These are phyloP conservation scores for Mrakia blollopis DNA, from an alignment of 768 basidiomycete species.

Conservation along the genomic window DNA sequence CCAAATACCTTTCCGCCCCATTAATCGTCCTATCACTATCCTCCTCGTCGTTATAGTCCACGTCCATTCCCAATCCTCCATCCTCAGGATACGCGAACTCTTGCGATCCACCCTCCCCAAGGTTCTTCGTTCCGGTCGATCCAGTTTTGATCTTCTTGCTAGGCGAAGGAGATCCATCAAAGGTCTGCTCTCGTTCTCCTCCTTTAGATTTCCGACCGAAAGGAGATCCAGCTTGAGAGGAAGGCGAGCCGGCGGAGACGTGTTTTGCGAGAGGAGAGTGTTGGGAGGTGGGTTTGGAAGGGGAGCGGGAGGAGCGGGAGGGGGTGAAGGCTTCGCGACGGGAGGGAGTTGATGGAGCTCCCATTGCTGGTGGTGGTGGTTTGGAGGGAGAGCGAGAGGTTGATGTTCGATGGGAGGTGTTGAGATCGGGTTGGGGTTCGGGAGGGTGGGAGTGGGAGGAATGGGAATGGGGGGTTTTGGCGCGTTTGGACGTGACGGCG, in stretches of 20 bases:
- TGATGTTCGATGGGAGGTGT: neutral
- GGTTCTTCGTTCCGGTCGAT: neutral
- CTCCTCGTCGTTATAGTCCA: neutral
- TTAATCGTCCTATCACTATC: neutral
- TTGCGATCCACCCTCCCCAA: neutral
- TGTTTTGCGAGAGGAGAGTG: neutral
- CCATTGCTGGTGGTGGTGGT: neutral
- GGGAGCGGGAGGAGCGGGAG: neutral
- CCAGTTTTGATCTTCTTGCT: neutral
- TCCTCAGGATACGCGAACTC: neutral
- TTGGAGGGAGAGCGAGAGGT: neutral
- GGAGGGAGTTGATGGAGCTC: neutral
- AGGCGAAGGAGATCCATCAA: neutral
- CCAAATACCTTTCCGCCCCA: too few relatives aligned
- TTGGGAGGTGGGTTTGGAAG: neutral
- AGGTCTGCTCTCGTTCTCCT: neutral
- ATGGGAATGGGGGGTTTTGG: neutral
- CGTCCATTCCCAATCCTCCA: constrained; percentile 8
- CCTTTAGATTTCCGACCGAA: neutral
- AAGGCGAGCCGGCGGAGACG: neutral
- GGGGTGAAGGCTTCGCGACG: neutral
- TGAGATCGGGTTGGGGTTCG: too few relatives aligned
- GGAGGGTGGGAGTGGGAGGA: neutral
- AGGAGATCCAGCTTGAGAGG: neutral
- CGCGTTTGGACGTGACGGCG: constrained; percentile 3